Evolutionary conservation across 352 stramenopile species (phyloP).

Genomic region (Pythium apleroticum): DNA sequence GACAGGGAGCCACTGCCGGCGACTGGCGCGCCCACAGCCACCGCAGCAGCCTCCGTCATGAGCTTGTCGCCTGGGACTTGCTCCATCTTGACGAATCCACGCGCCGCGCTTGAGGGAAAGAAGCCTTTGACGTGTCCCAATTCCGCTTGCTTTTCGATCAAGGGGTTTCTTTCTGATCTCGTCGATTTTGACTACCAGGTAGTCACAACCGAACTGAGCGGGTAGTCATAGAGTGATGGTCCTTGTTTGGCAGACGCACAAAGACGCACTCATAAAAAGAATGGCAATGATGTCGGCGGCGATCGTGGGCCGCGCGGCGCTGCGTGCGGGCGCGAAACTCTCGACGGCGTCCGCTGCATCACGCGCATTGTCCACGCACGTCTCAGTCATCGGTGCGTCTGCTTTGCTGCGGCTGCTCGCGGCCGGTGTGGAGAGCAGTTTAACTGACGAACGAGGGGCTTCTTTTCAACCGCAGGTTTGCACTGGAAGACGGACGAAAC

Average conservation of each 20-base stretch:
- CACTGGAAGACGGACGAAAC: conserved; percentile 85
- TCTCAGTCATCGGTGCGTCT: conserved; percentile 25
- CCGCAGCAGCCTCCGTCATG: conserved; percentile 30
- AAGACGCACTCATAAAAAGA: conserved; percentile 8
- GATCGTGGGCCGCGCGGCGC: not conserved
- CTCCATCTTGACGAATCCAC: conserved; percentile 29
- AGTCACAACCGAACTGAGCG: conserved; percentile 13
- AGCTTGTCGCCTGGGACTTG: conserved; percentile 32
- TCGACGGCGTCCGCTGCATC: too few relatives aligned
- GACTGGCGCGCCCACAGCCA: conserved; percentile 3
- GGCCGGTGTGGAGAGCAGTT: not conserved
- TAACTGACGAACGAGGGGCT: conserved; percentile 6
- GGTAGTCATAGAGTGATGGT: conserved; percentile 27
- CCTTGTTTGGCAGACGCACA: not conserved
- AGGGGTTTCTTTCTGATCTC: conserved; percentile 6
- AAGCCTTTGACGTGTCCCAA: conserved; percentile 10
- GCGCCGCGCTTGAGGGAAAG: not conserved
- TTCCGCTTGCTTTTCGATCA: conserved; percentile 4
- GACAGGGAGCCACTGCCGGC: not conserved
- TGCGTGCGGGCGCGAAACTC: not conserved
- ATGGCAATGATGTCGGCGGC: conserved; percentile 6
- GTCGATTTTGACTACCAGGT: conserved; percentile 19
- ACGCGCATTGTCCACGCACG: conserved; percentile 19
- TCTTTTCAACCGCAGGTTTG: conserved; percentile 42
- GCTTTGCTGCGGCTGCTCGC: not conserved